Conservation (phyloP, 768 basidiomycete species). For the Roridomyces roridus region DNA sequence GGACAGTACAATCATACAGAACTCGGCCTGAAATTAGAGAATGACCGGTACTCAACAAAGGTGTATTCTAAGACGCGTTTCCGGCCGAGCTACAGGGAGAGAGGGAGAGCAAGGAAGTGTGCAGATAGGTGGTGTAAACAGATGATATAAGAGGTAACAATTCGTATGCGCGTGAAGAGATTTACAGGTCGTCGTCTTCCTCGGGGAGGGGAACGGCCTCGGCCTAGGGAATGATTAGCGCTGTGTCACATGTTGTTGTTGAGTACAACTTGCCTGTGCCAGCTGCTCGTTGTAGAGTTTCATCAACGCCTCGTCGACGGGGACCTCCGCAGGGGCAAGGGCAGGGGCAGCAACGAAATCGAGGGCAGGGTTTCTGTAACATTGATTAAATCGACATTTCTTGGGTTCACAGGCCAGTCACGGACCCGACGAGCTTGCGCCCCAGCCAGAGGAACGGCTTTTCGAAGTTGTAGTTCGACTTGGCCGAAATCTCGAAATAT, state of each 20-base stretch:
- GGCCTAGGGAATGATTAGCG: constrained; percentile 54
- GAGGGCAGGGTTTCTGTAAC: constrained; percentile 74
- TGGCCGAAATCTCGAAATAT: constrained; percentile 99
- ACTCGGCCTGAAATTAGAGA: constrained; percentile 11
- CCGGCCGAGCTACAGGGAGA: constrained; percentile 19
- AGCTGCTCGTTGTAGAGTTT: constrained; percentile 81
- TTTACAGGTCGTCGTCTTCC: constrained; percentile 89
- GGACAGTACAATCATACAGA: not conserved
- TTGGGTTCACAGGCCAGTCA: constrained; percentile 13
- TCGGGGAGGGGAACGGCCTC: constrained; percentile 95
- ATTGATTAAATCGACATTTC: constrained; percentile 4
- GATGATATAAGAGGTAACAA: constrained; percentile 10
- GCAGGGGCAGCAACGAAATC: constrained; percentile 98
- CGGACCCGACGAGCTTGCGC: constrained; percentile 95
- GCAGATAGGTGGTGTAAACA: constrained; percentile 26
- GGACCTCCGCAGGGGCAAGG: constrained; percentile 91
- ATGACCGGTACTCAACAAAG: constrained; percentile 11
- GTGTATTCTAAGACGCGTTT: constrained; percentile 24
- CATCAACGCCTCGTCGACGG: constrained; percentile 82
- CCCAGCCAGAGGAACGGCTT: constrained; percentile 99
- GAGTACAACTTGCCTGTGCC: constrained; percentile 52
- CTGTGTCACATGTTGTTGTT: constrained; percentile 4
- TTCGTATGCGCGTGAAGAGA: constrained; percentile 7
- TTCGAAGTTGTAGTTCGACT: constrained; percentile 99
- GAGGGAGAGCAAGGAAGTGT: constrained; percentile 12